Evolutionary conservation across 495 filamentous ascomycete genomes (phyloP).

Genomic region (Penicillium egyptiacum): DNA sequence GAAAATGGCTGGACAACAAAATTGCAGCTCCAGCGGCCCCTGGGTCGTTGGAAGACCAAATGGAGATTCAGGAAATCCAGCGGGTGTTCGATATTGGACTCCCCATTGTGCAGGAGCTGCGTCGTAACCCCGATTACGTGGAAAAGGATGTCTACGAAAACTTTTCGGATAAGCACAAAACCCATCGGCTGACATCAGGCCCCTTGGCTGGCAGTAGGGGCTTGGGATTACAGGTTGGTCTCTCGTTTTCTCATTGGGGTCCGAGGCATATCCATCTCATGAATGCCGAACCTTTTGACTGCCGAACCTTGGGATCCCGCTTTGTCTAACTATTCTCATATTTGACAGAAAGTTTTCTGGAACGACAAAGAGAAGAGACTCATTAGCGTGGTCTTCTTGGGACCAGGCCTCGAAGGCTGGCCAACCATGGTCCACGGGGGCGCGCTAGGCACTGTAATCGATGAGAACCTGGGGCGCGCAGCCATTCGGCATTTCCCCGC

Average conservation of each 20-base stretch:
- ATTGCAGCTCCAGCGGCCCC: slow-evolving; percentile 32
- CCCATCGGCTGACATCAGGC: slow-evolving; percentile 40
- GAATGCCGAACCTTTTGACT: slow-evolving; percentile 11
- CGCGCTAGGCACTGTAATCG: slow-evolving; percentile 66
- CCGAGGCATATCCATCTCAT: background rate
- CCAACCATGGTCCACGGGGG: slow-evolving; percentile 79
- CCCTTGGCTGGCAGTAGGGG: slow-evolving; percentile 42
- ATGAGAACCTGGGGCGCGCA: slow-evolving; percentile 56
- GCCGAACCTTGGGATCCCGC: slow-evolving; percentile 23
- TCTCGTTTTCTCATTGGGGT: slow-evolving; percentile 10
- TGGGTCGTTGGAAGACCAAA: slow-evolving; percentile 35
- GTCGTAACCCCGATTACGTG: slow-evolving; percentile 52
- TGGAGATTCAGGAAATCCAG: slow-evolving; percentile 26
- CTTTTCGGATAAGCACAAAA: slow-evolving; percentile 39
- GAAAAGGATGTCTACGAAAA: slow-evolving; percentile 57
- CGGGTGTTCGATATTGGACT: slow-evolving; percentile 38
- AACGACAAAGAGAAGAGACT: slow-evolving; percentile 48
- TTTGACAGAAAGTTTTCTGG: slow-evolving; percentile 49
- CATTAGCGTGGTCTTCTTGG: slow-evolving; percentile 63
- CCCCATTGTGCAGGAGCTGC: slow-evolving; percentile 54
- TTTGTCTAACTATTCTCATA: slow-evolving; percentile 26
- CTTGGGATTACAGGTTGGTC: slow-evolving; percentile 45
- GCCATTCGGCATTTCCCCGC: slow-evolving; percentile 42
- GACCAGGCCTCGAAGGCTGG: slow-evolving; percentile 64
- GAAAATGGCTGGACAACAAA: slow-evolving; percentile 31